Base-by-base conservation (phyloP, 129 eudicot species). In the Pittosporum tobira region DNA sequence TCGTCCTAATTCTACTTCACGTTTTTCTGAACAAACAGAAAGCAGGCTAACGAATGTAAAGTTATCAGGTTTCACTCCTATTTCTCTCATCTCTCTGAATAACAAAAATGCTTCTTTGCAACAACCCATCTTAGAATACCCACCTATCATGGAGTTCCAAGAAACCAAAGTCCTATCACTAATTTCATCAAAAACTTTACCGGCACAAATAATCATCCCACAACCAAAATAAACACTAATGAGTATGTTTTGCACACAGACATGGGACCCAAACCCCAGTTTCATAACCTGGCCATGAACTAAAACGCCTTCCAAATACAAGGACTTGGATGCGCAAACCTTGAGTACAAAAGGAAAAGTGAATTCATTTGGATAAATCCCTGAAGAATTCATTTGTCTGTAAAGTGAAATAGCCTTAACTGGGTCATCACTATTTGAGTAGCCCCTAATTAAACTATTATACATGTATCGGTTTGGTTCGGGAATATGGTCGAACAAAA, bases 91-190 rank as follows among this genome's bases (percentile, higher is more conserved):
- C 18, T 43, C 60, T 29, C 21, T 4, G 36, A 75, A 75, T 50
- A 75, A 54, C n/a, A 49, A 64, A 30, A 68, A 48, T 0, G 75
- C 80, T 27, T 68, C 59, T 25, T 63, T 27, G 48, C 51, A 16
- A 11, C 24, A 21, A 49, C 80, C 80, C 57, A 26, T 23, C 48
- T 62, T 69, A 30, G 71, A 67, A 59, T 69, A 75, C n/a, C 80
- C 79, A 68, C 66, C 44, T 19, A 74, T 68, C 79, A 74, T 61
- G 1, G 74, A 62, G 56, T 74, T 74, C 81, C 81, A 76, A 10
- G 77, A 59, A 8, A 70, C 70, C 58, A 66, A 14, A 9, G 65
- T 65, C 70, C 37, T 71, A 28, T 46, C 63, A 11, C 38, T 31
- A 8, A 71, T 71, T 16, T 3, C 59, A 30, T 48, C 67, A 55